Conservation (phyloP, 2,329 filamentous ascomycete species). For the Laburnicola sp. region DNA sequence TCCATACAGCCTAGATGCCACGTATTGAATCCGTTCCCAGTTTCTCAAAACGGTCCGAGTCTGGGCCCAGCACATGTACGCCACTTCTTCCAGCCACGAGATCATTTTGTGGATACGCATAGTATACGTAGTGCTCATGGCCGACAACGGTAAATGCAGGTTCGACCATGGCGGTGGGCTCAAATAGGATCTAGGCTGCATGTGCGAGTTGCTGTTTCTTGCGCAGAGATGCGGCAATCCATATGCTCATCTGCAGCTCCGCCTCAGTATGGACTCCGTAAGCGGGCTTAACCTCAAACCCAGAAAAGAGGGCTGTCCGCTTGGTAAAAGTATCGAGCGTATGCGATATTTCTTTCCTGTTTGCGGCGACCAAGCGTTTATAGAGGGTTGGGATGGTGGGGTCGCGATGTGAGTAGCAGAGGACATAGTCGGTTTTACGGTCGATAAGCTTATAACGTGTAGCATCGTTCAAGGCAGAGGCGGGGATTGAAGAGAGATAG, state of each 20-base stretch:
- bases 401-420: too few relatives aligned
- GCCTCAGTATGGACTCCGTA: conserved; percentile 18
- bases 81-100: conserved; percentile 17
- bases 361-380: conserved; percentile 14
- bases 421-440: too few relatives aligned
- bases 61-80: conserved; percentile 21
- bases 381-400: not conserved
- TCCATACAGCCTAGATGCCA: conserved; percentile 19
- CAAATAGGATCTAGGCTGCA: conserved; percentile 6
- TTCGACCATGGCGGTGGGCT: conserved; percentile 16
- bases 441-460: too few relatives aligned
- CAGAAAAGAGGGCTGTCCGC: conserved; percentile 21
- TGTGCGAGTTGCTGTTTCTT: conserved; percentile 22
- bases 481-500: too few relatives aligned
- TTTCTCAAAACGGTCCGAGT: conserved; percentile 18
- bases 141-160: conserved; percentile 23
- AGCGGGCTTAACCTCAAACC: conserved; percentile 21
- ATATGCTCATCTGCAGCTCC: conserved; percentile 23
- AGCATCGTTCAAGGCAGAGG: too few relatives aligned
- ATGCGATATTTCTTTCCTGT: conserved; percentile 12
- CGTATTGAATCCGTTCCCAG: conserved; percentile 7
- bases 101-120: conserved; percentile 19
- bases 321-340: conserved; percentile 20
- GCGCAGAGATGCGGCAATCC: conserved; percentile 22
- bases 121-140: conserved; percentile 22